Conservation (phyloP, 257 asterid genomes). For the Solanum megistacrolobum region DNA sequence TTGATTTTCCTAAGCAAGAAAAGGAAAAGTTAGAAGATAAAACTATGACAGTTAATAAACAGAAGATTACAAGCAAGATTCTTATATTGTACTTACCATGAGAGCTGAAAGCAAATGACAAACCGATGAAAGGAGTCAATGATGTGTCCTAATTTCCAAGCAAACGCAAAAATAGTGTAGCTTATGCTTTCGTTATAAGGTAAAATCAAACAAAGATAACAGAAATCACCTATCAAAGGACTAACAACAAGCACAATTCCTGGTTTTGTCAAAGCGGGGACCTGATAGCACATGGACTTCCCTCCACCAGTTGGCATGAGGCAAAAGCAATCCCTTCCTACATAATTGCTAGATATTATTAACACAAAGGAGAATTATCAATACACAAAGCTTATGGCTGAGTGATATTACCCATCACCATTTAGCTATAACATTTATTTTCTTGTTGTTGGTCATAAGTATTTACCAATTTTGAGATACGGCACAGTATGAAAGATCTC, state of each 20-base stretch:
- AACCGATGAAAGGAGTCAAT: constrained; percentile 13
- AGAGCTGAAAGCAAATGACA: constrained; percentile 49
- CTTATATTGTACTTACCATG: constrained; percentile 45
- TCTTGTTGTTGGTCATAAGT: not conserved
- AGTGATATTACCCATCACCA: not conserved
- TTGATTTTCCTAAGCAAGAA: constrained; percentile 68
- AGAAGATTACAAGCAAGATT: not conserved
- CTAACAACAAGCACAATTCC: constrained; percentile 95
- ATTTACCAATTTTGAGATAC: not conserved
- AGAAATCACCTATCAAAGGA: constrained; percentile 80
- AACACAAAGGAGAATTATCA: not conserved
- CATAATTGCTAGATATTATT: not conserved
- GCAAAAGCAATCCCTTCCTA: constrained; percentile 93
- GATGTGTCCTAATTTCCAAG: constrained; percentile 35
- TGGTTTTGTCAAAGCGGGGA: constrained; percentile 75
- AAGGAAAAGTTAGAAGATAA: not conserved
- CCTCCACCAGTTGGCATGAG: constrained; percentile 99
- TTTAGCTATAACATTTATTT: not conserved
- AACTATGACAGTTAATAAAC: not conserved
- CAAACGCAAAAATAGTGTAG: constrained; percentile 37
- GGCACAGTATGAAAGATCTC: not conserved
- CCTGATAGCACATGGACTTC: constrained; percentile 91
- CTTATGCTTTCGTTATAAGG: constrained; percentile 17
- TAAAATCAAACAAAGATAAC: constrained; percentile 15
- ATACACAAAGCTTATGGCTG: not conserved